Evolutionary conservation across 306 rosid species (phyloP).

Genomic region (Rubus parviflorus): DNA sequence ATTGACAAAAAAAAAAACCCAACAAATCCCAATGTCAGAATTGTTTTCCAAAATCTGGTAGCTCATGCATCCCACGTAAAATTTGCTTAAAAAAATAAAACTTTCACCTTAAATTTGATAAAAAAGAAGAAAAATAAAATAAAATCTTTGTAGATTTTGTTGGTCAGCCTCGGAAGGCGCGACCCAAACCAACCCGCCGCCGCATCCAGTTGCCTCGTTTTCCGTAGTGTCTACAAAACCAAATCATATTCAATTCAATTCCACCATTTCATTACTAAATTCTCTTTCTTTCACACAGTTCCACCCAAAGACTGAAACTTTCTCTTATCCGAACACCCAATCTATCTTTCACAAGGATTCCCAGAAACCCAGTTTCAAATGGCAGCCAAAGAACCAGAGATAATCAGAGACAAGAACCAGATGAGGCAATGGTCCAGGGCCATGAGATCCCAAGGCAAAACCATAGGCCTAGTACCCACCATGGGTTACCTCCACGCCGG

Average conservation of each 20-base stretch:
- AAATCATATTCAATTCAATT: neutral
- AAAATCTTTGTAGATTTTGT: too few relatives aligned
- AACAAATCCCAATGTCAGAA: too few relatives aligned
- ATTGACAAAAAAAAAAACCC: too few relatives aligned
- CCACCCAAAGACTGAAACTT: neutral
- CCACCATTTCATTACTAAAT: neutral
- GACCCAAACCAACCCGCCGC: slow-evolving; percentile 3
- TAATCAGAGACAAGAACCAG: slow-evolving; percentile 53
- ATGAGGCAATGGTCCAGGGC: slow-evolving; percentile 82
- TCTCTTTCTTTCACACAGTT: neutral
- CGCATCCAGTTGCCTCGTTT: neutral
- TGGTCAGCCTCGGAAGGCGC: slow-evolving; percentile 4
- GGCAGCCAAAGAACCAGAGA: slow-evolving; percentile 45
- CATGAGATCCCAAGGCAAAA: slow-evolving; percentile 67
- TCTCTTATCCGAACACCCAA: too few relatives aligned
- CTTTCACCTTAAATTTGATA: too few relatives aligned
- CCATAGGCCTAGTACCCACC: slow-evolving; percentile 72
- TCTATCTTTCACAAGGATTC: too few relatives aligned
- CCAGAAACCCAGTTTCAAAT: slow-evolving; percentile 25
- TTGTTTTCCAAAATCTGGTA: too few relatives aligned
- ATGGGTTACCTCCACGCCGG: slow-evolving; percentile 92
- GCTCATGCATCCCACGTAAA: too few relatives aligned
- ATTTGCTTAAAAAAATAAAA: too few relatives aligned
- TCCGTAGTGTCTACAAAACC: neutral
- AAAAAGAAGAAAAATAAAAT: too few relatives aligned